Conservation (phyloP, 2,329 filamentous ascomycete species). For the Aciculosporium take region DNA sequence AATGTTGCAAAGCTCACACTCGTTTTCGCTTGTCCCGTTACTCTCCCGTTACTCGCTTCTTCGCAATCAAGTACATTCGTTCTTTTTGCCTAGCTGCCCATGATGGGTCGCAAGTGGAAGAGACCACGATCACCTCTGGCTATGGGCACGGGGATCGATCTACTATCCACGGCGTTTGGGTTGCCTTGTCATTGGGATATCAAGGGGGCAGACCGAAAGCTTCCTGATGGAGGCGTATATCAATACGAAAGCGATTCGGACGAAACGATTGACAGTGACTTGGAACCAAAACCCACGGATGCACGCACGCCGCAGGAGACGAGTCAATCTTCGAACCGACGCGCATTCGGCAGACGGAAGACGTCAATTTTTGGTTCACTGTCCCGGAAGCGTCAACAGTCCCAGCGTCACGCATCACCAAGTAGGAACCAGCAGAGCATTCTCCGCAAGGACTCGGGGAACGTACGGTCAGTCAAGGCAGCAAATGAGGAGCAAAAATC, state of each 20-base stretch:
- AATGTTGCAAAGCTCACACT: neutral
- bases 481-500: neutral
- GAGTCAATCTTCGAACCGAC: neutral
- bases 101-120: conserved; percentile 11
- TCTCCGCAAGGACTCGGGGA: neutral
- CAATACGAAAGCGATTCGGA: conserved; percentile 1
- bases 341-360: neutral
- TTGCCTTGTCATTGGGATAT: conserved; percentile 11
- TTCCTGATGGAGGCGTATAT: neutral
- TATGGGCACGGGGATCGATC: conserved; percentile 11
- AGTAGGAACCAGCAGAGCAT: neutral
- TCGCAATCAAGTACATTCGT: too few species aligned
- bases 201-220: conserved; percentile 4
- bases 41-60: neutral
- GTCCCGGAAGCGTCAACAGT: conserved; percentile 1
- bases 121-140: neutral
- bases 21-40: neutral
- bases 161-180: conserved; percentile 15
- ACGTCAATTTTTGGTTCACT: neutral
- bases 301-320: neutral
- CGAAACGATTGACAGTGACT: neutral
- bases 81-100: neutral
- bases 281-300: neutral
- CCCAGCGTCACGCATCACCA: neutral
- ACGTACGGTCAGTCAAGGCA: neutral